Base-by-base conservation (phyloP, 192 early-diverging fungal species). In the Coemansia aciculifera region DNA sequence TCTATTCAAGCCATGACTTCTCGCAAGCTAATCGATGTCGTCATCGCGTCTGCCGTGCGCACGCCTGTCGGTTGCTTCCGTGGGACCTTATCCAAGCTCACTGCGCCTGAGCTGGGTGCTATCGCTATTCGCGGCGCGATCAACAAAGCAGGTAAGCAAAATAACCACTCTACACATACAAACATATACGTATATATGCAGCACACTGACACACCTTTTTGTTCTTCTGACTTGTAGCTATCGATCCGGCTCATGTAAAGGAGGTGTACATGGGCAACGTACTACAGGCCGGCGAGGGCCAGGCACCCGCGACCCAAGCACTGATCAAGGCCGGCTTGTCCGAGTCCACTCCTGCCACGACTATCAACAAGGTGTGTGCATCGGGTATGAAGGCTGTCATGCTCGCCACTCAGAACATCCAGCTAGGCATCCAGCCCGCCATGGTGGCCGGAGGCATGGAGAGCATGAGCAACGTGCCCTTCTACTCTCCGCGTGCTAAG, bases 281-380 rank as follows among this genome's bases (percentile, higher is more conserved):
- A 15, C 79, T 99, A 17, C 92, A 93, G 68, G 93, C 94, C 17
- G 88, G 84, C 67, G 67, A 93, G 23, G 95, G 97, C 60, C 96
- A 98, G 82, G 87, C 95, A 12, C 96, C 97, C 29, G 92, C 97
- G 9, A 90, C 95, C 21, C 97, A 98, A 82, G 97, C 92, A 59
- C 87, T 89, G 38, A 74, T 99, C 23, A 86, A 82, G 63, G 96
- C 97, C 24, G 92, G 92, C 11, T 82, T 92, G 39, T 68, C 86
- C 34, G 73, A 87, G 46, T 85, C 90, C 15, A 96, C 94, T 29
- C 95, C 96, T 62, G 94, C 95, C 17, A 96, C 95, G 3, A 97
- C 97, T 59, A 90, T 99, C 84, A 99, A 99, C 86, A 98, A 98
- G 78, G 97, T 99, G 17, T 99, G 97, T 81, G 95, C 95, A 10